phyloP scores from a whole-genome alignment of 2,329 filamentous ascomycete species.

The Colletotrichum sp. region DNA sequence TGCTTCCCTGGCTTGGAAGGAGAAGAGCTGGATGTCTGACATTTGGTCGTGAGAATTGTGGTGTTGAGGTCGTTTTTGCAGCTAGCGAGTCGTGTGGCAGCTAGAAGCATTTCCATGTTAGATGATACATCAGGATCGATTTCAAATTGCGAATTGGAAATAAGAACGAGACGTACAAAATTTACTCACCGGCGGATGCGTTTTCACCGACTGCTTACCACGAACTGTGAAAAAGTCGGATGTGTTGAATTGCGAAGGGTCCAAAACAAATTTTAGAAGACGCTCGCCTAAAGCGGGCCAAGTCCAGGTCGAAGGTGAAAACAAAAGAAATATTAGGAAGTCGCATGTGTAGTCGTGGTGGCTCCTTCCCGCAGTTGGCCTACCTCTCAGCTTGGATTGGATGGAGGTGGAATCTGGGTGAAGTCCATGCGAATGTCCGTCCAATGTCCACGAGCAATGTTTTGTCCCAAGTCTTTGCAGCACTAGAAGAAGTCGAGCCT shows the following conservation, averaged over 20 bases:
- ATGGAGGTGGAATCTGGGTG: not conserved
- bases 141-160: not conserved
- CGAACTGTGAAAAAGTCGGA: fast-evolving
- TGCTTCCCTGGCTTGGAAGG: not conserved
- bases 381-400: not conserved
- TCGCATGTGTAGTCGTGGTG: not conserved
- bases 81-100: not conserved
- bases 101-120: not conserved
- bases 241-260: not conserved
- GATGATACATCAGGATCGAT: not conserved
- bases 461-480: not conserved
- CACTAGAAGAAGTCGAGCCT: not conserved
- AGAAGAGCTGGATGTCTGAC: not conserved
- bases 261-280: not conserved
- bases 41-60: fast-evolving
- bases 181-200: fast-evolving
- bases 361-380: not conserved
- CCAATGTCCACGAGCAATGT: not conserved
- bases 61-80: not conserved
- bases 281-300: not conserved
- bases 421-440: not conserved
- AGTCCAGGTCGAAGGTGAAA: not conserved
- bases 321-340: not conserved
- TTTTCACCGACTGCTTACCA: not conserved
- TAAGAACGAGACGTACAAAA: not conserved